Evolutionary conservation across 192 early-diverging fungal species (phyloP), one percentile per base, ranked within the genome.

Genomic region (Coemansia sp.): DNA sequence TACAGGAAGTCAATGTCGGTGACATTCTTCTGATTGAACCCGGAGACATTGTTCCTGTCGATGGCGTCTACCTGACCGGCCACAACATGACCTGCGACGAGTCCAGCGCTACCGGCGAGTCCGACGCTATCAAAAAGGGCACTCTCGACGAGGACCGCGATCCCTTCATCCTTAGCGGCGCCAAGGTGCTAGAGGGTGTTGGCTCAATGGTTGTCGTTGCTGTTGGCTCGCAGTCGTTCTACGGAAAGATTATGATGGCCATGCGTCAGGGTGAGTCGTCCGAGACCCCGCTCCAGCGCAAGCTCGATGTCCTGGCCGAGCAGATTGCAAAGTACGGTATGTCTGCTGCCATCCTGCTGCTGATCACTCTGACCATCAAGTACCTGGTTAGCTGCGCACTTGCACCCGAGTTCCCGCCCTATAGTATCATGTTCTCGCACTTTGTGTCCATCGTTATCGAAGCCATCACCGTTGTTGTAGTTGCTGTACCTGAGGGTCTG

Each of bases 1-100:
- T 91, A 61, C 80, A 83, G 58, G 89, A 93, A 27, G 55, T 99
- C 24, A 83, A 92, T 60, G 93, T 94, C 22, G 96, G 96, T 18
- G 96, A 99, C 65, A 82, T 99, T 53, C 64, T 91, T 66, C 56
- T 84, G 17, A 73, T 99, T 43, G 89, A 91, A 56, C 89, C 91
- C 6, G 96, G 96, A 56, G 95, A 96, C 71, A 86, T 98, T 15
- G 62, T 96, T n/a, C 88, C 93, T 9, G 94, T 93, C n/a, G 96
- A 98, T 66, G 94, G 92, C 62, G 70, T 97, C 48, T 84, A 87
- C 47, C 61, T 96, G 43, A 70, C 73, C 48, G 89, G 86, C 13
- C 89, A 89, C 74, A 91, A 93, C 80, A 69, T 96, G 47, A 80
- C 79, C 19, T 86, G 85, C 59, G 96, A 98, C 78, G 96, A 98